phyloP scores from a whole-genome alignment of 2,329 filamentous ascomycete species.

The Epichloe brachyelytri region DNA sequence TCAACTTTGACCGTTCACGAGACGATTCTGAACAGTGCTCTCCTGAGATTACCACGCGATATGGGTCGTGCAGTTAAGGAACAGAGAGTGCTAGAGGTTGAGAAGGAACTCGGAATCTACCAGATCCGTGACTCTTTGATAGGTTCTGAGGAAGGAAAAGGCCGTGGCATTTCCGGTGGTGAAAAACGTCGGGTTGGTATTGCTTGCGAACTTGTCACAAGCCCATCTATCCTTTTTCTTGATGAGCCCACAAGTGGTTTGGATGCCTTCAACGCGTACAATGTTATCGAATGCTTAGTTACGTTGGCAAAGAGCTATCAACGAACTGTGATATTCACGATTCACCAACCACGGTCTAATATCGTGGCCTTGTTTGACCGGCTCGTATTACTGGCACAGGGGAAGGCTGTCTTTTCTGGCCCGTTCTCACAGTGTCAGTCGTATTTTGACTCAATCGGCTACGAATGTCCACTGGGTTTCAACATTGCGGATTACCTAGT shows the following conservation, averaged over 20 bases:
- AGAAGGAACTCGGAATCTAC: constrained; percentile 88
- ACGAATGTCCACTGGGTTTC: constrained; percentile 88
- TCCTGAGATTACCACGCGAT: constrained; percentile 80
- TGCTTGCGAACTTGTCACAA: constrained; percentile 93
- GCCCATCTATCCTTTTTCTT: constrained; percentile 90
- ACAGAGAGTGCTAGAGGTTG: constrained; percentile 81
- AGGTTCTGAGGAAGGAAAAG: constrained; percentile 87
- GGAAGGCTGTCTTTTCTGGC: constrained; percentile 85
- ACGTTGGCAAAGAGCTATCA: constrained; percentile 93
- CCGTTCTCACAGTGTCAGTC: constrained; percentile 77
- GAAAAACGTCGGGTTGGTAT: constrained; percentile 95
- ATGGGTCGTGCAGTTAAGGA: constrained; percentile 86
- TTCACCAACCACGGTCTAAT: constrained; percentile 94
- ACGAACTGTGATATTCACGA: constrained; percentile 93
- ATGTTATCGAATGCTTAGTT: constrained; percentile 91
- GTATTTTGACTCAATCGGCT: constrained; percentile 88
- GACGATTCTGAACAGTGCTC: constrained; percentile 86
- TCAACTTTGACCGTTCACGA: constrained; percentile 94
- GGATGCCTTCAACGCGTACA: constrained; percentile 95
- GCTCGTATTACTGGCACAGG: constrained; percentile 79
- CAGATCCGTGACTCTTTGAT: constrained; percentile 92
- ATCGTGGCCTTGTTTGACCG: constrained; percentile 96
- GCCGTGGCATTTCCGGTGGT: constrained; percentile 89
- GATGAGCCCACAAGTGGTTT: constrained; percentile 95
- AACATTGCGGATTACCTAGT: constrained; percentile 98